Base-by-base conservation (phyloP, 139 green algal genomes). In the Tetraselmis striata region DNA sequence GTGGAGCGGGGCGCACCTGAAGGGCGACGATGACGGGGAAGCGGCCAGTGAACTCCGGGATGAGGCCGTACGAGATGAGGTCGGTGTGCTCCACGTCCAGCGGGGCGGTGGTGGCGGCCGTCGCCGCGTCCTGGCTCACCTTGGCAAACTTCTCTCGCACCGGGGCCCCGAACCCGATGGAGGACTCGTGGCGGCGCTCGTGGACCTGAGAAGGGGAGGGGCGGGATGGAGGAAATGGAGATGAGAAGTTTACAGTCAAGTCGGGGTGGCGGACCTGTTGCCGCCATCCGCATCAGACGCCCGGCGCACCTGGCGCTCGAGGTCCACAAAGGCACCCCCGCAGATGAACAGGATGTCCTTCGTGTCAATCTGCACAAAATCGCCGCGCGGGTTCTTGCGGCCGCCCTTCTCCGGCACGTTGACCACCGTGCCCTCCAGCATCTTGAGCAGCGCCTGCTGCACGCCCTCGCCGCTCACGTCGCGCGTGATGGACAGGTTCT, bases 301-400 rank as follows among this genome's bases (percentile, higher is more conserved):
- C n/a, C n/a, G n/a, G n/a, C 18, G 45, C 45, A 97, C 85, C 84
- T 94, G 90, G 2, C 93, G 89, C 80, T 98, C 96, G 76, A 99
- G 88, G 32, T 93, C 94, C 1, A 96, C 85, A 80, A 99, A 99
- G 0, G 96, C 96, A 27, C 96, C 96, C 1, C 94, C 95, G 77
- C 93, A 95, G 30, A 99, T 94, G 88, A 99, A 99, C 74, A 99
- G 91, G 86, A 99, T 99, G 91, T 99, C 88, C 67, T 84, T 90
- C 0, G 96, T 99, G 90, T 99, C 95, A 0, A 99, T 84, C 82
- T 92, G 85, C 2, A 88, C 86, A 85, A 92, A 93, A 24, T 97
- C 92, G 0, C 90, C 91, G 2, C 92, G 81, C 18, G 92, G 92
- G 83, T 96, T 95, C 90, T 98, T 97, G 45, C 91, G 89, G 29